Conservation (phyloP, 2,329 filamentous ascomycete genomes). For the Beauveria varroae region DNA sequence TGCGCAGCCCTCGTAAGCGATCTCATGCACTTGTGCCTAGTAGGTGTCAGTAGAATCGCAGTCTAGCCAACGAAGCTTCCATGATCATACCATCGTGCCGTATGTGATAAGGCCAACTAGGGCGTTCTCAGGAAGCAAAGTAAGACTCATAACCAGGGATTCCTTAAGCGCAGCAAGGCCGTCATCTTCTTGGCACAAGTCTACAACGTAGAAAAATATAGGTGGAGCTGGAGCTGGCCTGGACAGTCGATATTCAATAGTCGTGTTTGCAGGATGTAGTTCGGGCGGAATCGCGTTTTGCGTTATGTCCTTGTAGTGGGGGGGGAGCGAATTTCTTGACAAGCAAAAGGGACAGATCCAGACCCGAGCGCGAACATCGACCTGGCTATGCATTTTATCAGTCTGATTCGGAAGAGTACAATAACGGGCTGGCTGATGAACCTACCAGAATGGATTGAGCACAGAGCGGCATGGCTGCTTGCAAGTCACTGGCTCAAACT, state of each 20-base stretch:
- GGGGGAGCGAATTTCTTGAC: constrained; percentile 72
- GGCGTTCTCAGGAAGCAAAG: constrained; percentile 71
- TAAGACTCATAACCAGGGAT: constrained; percentile 79
- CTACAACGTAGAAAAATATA: constrained; percentile 81
- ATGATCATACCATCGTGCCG: constrained; percentile 71
- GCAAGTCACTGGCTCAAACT: constrained; percentile 96
- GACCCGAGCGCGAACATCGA: constrained; percentile 73
- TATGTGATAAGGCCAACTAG: constrained; percentile 79
- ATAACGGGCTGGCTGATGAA: too few relatives aligned
- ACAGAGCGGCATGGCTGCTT: constrained; percentile 93
- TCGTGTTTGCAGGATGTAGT: constrained; percentile 73
- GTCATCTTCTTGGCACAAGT: constrained; percentile 84
- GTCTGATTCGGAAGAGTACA: background rate
- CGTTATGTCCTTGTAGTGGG: constrained; percentile 86
- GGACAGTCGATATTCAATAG: constrained; percentile 80
- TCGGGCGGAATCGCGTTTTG: constrained; percentile 76
- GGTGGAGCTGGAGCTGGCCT: constrained; percentile 77
- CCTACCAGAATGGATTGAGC: constrained; percentile 93
- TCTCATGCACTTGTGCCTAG: constrained; percentile 90
- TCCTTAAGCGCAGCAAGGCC: constrained; percentile 77
- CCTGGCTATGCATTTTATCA: constrained; percentile 48
- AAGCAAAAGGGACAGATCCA: constrained; percentile 90
- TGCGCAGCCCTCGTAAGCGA: constrained; percentile 94
- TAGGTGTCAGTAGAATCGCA: constrained; percentile 8
- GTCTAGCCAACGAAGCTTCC: too few relatives aligned